These are phyloP conservation scores for Ophiostoma himal-ulmi DNA, from an alignment of 2,329 filamentous ascomycete genomes.

Conservation along the genomic window DNA sequence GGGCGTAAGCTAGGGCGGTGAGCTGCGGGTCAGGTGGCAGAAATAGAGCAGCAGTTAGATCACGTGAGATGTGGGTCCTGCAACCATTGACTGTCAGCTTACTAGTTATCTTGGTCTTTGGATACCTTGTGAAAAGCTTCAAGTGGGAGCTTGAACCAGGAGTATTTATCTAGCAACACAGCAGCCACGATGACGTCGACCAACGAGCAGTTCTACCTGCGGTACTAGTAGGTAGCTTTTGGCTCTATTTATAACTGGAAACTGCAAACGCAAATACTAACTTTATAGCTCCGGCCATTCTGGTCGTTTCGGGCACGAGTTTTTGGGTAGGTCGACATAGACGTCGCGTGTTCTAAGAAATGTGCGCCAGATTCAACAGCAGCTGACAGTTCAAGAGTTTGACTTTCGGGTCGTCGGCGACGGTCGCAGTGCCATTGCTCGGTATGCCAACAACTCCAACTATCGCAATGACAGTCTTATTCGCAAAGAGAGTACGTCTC, in stretches of 20 bases:
- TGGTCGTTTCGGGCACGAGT: conserved; percentile 96
- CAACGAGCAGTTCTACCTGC: conserved; percentile 85
- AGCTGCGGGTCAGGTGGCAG: conserved; percentile 26
- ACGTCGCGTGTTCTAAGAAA: not conserved
- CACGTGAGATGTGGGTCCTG: conserved; percentile 20
- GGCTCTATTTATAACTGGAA: no score
- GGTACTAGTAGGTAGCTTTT: conserved; percentile 75
- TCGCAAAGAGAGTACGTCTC: conserved; percentile 87
- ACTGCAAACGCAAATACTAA: not conserved
- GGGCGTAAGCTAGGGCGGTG: conserved; percentile 23
- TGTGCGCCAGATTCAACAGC: not conserved
- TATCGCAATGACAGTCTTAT: conserved; percentile 98
- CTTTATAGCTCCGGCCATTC: conserved; percentile 80
- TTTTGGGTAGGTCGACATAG: conserved; percentile 61
- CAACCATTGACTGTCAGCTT: not conserved
- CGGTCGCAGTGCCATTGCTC: conserved; percentile 83
- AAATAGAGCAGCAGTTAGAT: conserved; percentile 2
- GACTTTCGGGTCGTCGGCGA: conserved; percentile 91
- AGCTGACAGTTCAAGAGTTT: conserved; percentile 61
- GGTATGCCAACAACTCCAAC: conserved; percentile 99
- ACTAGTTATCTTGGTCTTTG: not conserved
- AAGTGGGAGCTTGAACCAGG: not conserved
- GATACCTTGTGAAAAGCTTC: conserved; percentile 17
- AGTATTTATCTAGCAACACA: not conserved
- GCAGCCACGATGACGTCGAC: conserved; percentile 47